Evolutionary conservation across 202 grass and related monocot genomes (phyloP).

Genomic region (Setaria viridis): DNA sequence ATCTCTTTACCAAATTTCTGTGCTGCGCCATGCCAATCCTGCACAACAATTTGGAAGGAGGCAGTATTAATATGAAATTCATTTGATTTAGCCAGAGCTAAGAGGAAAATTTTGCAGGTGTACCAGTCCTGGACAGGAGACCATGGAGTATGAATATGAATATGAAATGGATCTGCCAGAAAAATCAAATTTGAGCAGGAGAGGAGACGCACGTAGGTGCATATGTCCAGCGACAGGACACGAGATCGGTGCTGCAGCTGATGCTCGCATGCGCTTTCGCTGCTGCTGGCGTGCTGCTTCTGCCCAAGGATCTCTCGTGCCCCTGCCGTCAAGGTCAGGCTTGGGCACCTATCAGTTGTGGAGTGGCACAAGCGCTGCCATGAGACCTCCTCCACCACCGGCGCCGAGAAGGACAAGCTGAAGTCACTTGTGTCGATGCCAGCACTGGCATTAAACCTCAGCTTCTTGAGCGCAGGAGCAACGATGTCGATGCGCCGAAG

Average conservation of each 20-base stretch:
- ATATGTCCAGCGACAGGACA: not conserved
- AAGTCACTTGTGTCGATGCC: not conserved
- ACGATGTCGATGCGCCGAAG: not conserved
- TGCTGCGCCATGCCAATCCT: not conserved
- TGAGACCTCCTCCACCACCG: not conserved
- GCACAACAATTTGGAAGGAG: not conserved
- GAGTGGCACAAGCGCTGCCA: not conserved
- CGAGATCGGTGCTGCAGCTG: not conserved
- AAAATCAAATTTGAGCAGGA: not conserved
- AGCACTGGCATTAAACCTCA: not conserved
- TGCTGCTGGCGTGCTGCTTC: not conserved
- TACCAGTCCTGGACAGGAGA: not conserved
- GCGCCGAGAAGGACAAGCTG: not conserved
- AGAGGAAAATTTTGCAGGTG: too few relatives aligned
- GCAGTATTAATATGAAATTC: not conserved
- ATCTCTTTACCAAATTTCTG: conserved; percentile 25
- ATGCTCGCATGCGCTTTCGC: not conserved
- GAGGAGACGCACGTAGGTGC: not conserved
- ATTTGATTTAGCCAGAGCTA: not conserved
- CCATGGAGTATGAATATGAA: not conserved
- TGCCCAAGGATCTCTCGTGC: not conserved
- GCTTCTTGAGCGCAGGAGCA: not conserved
- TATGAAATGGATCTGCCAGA: not conserved
- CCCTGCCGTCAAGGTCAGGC: too few relatives aligned
- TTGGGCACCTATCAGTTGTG: not conserved